Evolutionary conservation across 1,284 basidiomycete species (phyloP).

Genomic region (Cutaneotrichosporon dermatis): DNA sequence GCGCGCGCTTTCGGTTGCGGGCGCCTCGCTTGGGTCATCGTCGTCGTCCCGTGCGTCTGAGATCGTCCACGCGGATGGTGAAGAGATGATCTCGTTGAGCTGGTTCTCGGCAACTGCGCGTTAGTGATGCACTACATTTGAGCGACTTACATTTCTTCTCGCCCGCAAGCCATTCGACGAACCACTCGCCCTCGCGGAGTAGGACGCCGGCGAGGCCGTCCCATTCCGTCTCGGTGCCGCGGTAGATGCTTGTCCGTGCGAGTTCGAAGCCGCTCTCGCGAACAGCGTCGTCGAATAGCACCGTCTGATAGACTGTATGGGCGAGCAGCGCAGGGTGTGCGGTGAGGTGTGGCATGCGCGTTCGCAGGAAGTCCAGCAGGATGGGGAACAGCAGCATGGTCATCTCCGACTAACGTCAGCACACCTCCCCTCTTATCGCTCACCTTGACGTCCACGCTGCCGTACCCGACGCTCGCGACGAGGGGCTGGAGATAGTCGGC

Average conservation of each 20-base stretch:
- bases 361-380: slow-evolving; percentile 64
- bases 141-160: slow-evolving; percentile 71
- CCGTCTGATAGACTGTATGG: slow-evolving; percentile 88
- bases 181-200: slow-evolving; percentile 79
- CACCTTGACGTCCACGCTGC: slow-evolving; percentile 69
- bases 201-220: slow-evolving; percentile 75
- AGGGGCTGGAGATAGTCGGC: slow-evolving; percentile 70
- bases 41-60: slow-evolving; percentile 61
- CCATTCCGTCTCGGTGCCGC: slow-evolving; percentile 52
- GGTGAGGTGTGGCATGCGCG: slow-evolving; percentile 69
- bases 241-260: slow-evolving; percentile 49
- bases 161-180: slow-evolving; percentile 79
- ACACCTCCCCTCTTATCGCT: slow-evolving; percentile 22
- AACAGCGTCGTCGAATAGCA: slow-evolving; percentile 79
- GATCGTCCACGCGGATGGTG: slow-evolving; percentile 83
- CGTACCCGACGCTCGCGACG: slow-evolving; percentile 60
- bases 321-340: slow-evolving; percentile 78
- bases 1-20: slow-evolving; percentile 67
- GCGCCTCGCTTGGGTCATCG: slow-evolving; percentile 51
- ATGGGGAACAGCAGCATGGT: slow-evolving; percentile 66
- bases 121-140: slow-evolving; percentile 53
- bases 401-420: slow-evolving; percentile 64
- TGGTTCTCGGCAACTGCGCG: slow-evolving; percentile 52
- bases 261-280: slow-evolving; percentile 69
- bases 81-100: slow-evolving; percentile 77